Evolutionary conservation across 73 alveolate species (phyloP).

Genomic region (Paramecium primaurelia): DNA sequence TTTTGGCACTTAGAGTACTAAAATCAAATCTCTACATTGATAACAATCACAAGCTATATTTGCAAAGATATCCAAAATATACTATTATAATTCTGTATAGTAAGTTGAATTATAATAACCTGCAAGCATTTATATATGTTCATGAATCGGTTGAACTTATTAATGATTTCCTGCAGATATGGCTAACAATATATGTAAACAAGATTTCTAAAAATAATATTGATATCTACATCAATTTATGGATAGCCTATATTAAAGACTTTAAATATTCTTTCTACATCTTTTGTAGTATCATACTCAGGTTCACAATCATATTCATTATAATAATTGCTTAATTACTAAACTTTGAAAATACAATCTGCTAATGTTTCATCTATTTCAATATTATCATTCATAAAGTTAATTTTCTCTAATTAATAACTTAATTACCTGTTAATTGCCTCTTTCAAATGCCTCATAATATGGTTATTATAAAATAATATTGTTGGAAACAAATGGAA

Average conservation of each 20-base stretch:
- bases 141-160: neutral
- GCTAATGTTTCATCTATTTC: neutral
- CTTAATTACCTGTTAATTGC: neutral
- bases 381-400: neutral
- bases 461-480: neutral
- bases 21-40: neutral
- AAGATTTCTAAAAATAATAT: neutral
- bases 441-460: neutral
- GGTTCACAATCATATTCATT: conserved; percentile 1
- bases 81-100: neutral
- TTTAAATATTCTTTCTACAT: neutral
- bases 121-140: neutral
- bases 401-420: neutral
- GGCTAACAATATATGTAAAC: neutral
- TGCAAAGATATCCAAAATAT: neutral
- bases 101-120: neutral
- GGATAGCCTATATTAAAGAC: neutral
- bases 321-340: neutral
- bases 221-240: neutral
- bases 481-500: neutral
- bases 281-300: neutral
- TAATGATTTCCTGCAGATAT: neutral
- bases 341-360: neutral
- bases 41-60: neutral
- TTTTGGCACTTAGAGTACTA: neutral